Base-by-base conservation (phyloP, 2,329 filamentous ascomycete genomes). In the Coccinonectria pachysandricola region DNA sequence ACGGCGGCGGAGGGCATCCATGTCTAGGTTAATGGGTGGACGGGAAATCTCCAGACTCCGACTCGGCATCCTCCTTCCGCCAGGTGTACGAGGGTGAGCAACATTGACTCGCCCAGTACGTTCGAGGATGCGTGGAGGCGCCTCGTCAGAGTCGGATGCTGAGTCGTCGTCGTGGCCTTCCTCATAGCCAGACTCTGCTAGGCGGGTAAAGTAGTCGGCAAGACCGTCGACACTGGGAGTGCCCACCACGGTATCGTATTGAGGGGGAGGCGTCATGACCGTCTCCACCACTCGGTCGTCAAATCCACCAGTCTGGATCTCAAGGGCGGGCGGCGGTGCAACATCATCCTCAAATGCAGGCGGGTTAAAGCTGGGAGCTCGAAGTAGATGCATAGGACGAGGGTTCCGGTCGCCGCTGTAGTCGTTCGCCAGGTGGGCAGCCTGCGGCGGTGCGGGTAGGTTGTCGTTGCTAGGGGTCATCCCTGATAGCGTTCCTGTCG, bases 331-430 rank as follows among this genome's bases (percentile, higher is more conserved):
- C 6, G 57, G 56, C 6, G 55, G 54, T 11, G 50, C 46, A 0
- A 59, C 48, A 27, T 92, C 80, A 5, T 84, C 84, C 35, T 91
- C 79, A 46, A 93, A 94, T 0, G 83, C 74, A 0, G 87, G 86
- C 2, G 87, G 87, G 32, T 86, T 86, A 57, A 86, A 93, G 0
- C 84, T 92, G 0, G 87, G 87, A 5, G 75, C 70, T 13, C 87
- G 76, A 16, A 93, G 57, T 3, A 94, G 67, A 51, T 94, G 87
- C 27, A 94, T 92, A 0, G 87, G 86, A 5, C 85, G 70, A 18
- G 71, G 60, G 6, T 65, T 56, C 23, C 43, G 39, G 19, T 39
- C 27, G 4, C 43, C 42, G 14, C 37, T 35, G 13, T 36, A 36
- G 27, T 60, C 51, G 14, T 62, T 12, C 29, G 30, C 26, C 35